phyloP scores from a whole-genome alignment of 805 yeast species.

The Kazachstania bromeliacearum region DNA sequence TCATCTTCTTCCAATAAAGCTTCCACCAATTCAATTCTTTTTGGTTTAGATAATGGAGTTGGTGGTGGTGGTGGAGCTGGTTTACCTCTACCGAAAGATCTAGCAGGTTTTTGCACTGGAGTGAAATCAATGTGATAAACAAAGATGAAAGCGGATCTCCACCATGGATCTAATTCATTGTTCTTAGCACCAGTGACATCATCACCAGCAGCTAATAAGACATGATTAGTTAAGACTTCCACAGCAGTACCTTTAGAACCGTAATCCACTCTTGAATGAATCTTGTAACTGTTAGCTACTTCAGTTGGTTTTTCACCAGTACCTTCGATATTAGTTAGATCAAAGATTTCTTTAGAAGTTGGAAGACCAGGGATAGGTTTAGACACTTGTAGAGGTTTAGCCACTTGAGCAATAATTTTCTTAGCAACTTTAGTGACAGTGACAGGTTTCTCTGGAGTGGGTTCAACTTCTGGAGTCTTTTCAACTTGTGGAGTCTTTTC shows the following conservation, averaged over 20 bases:
- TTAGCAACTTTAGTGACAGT: too few relatives aligned
- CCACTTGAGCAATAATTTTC: too few relatives aligned
- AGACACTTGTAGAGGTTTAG: too few relatives aligned
- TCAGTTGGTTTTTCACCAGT: constrained; percentile 5
- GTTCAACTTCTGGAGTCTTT: not conserved
- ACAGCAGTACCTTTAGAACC: constrained; percentile 20
- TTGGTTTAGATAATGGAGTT: constrained; percentile 12
- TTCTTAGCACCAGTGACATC: constrained; percentile 6
- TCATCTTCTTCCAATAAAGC: constrained; percentile 16
- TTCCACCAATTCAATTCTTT: constrained; percentile 14
- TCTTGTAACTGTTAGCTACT: constrained; percentile 4
- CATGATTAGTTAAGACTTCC: constrained; percentile 17
- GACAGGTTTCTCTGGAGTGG: not conserved
- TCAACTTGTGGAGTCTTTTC: not conserved
- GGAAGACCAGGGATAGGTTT: constrained; percentile 1
- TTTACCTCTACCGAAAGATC: constrained; percentile 1
- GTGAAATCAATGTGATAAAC: constrained; percentile 15
- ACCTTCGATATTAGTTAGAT: constrained; percentile 6
- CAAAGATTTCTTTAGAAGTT: constrained; percentile 6
- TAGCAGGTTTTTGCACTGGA: not conserved
- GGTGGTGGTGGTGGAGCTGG: constrained; percentile 7
- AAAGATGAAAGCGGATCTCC: constrained; percentile 16
- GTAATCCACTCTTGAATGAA: constrained; percentile 13
- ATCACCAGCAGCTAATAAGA: constrained; percentile 11
- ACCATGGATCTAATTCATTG: constrained; percentile 11